Evolutionary conservation across 352 stramenopile genomes (phyloP), one percentile per base, ranked within the genome.

Genomic region (Saprolegnia parasitica): DNA sequence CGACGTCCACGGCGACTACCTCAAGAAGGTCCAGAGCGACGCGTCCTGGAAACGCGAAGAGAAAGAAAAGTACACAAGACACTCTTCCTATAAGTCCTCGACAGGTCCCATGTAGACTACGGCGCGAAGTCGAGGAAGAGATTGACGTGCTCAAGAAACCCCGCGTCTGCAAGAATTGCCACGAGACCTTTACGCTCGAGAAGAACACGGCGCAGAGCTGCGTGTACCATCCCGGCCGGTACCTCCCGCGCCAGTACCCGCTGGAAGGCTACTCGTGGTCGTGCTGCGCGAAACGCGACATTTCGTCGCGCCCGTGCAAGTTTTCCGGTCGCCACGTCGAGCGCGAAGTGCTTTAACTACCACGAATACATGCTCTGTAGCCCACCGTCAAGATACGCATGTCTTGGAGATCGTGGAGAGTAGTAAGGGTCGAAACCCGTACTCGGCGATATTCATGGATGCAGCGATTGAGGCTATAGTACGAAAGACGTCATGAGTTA

Each of bases 211-310:
- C 84, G 55, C 84, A 90, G 5, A 87, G 82, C 73, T 92, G 84
- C 71, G 89, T 82, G 32, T 92, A 81, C 77, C 82, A 92, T 63
- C 84, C 82, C 15, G 84, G 84, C 0, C 82, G 84, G 13, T 92
- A 86, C 60, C 79, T 92, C 16, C 82, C 82, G 21, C 82, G 84
- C 10, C 84, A 89, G 71, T 90, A 92, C 57, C 84, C 84, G 5
- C 80, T 92, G 24, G 82, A 92, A 74, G 84, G 84, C 16, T 92
- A 92, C 64, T 81, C 90, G 58, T 92, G 84, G 84, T 89, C 80
- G 65, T 92, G 84, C 74, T 92, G 84, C 77, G 81, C 89, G 73
- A 92, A 92, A 68, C 80, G 84, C 0, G 84, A 92, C 67, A 71
- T 92, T 24, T 88, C 82, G 16, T 89, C 84, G 20, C 82, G 84